A percentile compares a stretch with the other conserved stretches of the same genome.
phyloP scores from a whole-genome alignment of 192 early-diverging fungal species.

The Podila minutissima region DNA sequence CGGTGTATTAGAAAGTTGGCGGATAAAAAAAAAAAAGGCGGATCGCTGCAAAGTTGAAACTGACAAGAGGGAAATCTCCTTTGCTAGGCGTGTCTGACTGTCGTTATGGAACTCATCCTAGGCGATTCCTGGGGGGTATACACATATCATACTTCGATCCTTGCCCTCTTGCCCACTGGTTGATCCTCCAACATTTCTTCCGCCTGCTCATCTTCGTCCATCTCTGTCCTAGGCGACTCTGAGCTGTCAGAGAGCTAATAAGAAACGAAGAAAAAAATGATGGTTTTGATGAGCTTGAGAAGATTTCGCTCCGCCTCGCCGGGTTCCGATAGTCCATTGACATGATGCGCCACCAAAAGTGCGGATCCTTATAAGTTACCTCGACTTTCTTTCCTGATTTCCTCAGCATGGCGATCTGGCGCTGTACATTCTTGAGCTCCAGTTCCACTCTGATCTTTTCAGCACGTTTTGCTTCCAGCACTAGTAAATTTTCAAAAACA shows the following conservation, averaged over 20 bases:
- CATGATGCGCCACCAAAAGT: neutral
- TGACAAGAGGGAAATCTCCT: too few relatives aligned
- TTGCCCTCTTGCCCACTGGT: constrained; percentile 32
- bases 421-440: constrained; percentile 69
- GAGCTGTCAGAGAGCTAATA: constrained; percentile 23
- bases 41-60: neutral
- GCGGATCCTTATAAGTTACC: neutral
- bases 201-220: constrained; percentile 40
- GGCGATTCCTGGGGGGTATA: neutral
- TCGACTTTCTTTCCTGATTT: constrained; percentile 44
- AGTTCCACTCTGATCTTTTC: constrained; percentile 66
- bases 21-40: neutral
- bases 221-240: constrained; percentile 53
- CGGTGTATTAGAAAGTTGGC: neutral
- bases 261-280: neutral
- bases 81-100: too few relatives aligned
- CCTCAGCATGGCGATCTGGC: constrained; percentile 61
- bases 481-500: constrained; percentile 21
- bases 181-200: constrained; percentile 60
- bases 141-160: constrained; percentile 26
- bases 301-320: too few relatives aligned
- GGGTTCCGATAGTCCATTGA: too few relatives aligned
- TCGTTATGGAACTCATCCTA: too few relatives aligned
- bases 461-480: constrained; percentile 70
- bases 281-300: neutral